Percentiles rank a stretch among this genome's conserved stretches.
These are phyloP conservation scores for Verticillium nubilum DNA, from an alignment of 2,329 filamentous ascomycete species.

Conservation along the genomic window DNA sequence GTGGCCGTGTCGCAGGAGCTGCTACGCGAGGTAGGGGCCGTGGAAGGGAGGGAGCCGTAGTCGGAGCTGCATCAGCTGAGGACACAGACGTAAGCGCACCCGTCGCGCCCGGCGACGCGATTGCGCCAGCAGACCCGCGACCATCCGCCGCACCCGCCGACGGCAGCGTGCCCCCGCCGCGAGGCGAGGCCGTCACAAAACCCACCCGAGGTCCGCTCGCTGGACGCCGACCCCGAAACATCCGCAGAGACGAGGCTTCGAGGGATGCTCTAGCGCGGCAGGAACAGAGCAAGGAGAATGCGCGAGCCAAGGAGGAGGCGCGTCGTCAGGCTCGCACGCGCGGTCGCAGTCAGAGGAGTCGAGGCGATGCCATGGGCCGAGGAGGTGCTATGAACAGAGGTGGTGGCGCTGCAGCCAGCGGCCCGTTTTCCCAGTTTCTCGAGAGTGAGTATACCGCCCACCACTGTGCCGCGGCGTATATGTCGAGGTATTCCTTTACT, in stretches of 20 bases:
- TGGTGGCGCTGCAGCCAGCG: slow-evolving; percentile 27
- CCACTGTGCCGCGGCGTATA: background rate
- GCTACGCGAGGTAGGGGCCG: slow-evolving; percentile 7
- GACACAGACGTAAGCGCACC: background rate
- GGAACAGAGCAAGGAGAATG: slow-evolving; percentile 34
- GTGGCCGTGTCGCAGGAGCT: background rate
- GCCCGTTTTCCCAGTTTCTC: slow-evolving; percentile 28
- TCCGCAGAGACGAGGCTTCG: slow-evolving; percentile 45
- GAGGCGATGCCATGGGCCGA: slow-evolving; percentile 38
- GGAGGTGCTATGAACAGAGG: slow-evolving; percentile 27
- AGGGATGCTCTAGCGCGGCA: slow-evolving; percentile 39
- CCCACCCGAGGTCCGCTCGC: slow-evolving; percentile 27
- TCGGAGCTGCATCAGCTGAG: slow-evolving; percentile 3
- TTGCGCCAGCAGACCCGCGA: background rate
- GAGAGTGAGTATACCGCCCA: slow-evolving; percentile 5
- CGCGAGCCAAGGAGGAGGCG: slow-evolving; percentile 13
- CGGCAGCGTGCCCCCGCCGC: background rate
- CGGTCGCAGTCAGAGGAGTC: slow-evolving; percentile 33
- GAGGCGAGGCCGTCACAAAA: slow-evolving; percentile 18
- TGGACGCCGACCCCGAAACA: slow-evolving; percentile 38
- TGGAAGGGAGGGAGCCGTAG: slow-evolving; percentile 8
- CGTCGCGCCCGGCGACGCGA: background rate
- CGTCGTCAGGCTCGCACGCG: slow-evolving; percentile 11
- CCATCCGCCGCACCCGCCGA: background rate
- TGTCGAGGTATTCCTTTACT: background rate